A percentile compares a stretch with the other conserved stretches of the same genome.
These are phyloP conservation scores for Penicillium waksmanii DNA, from an alignment of 495 filamentous ascomycete genomes.

Conservation along the genomic window DNA sequence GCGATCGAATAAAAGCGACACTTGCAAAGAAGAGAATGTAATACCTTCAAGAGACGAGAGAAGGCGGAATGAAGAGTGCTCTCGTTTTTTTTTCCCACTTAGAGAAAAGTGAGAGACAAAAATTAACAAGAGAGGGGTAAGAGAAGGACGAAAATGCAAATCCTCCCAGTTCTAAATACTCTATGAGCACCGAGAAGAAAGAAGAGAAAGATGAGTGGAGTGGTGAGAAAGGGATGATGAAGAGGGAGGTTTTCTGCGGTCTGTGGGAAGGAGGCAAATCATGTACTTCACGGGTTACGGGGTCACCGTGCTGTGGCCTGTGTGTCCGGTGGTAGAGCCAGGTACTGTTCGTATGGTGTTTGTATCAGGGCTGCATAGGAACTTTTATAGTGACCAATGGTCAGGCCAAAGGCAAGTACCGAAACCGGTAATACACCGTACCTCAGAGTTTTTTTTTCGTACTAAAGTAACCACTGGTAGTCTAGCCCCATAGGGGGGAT, in stretches of 20 bases:
- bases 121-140: slow-evolving; percentile 31
- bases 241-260: slow-evolving; percentile 28
- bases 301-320: background rate
- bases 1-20: slow-evolving; percentile 31
- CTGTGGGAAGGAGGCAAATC: slow-evolving; percentile 39
- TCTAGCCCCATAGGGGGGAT: slow-evolving; percentile 1
- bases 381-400: background rate
- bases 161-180: slow-evolving; percentile 43
- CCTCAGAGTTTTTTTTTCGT: slow-evolving; percentile 11
- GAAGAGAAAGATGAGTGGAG: slow-evolving; percentile 28
- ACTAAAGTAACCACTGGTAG: slow-evolving; percentile 10
- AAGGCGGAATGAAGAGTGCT: slow-evolving; percentile 21
- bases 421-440: background rate
- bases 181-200: slow-evolving; percentile 43
- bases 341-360: background rate
- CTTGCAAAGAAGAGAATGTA: slow-evolving; percentile 29
- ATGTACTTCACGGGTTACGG: slow-evolving; percentile 21
- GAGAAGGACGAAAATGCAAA: slow-evolving; percentile 40
- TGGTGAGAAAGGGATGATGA: slow-evolving; percentile 36
- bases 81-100: slow-evolving; percentile 27
- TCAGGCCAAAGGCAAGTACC: background rate
- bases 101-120: slow-evolving; percentile 14
- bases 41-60: slow-evolving; percentile 27
- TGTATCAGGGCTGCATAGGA: background rate
- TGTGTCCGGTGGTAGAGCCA: slow-evolving; percentile 4